Evolutionary conservation across 1,284 basidiomycete genomes (phyloP), one percentile per base, ranked within the genome.

Genomic region (Ceratobasidium papillatum): DNA sequence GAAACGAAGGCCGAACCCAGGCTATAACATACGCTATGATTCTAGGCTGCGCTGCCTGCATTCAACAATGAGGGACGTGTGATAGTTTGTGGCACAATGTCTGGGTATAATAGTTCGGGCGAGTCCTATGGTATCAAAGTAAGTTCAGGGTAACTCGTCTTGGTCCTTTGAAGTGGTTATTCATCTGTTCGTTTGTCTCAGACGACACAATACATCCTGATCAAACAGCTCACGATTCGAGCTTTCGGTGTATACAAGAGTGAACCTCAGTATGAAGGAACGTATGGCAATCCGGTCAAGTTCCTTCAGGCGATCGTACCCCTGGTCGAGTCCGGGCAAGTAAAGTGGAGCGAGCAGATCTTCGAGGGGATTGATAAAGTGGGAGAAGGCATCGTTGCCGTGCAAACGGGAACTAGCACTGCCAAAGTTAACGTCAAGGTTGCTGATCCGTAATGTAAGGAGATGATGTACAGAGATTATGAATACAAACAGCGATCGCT

Each of bases 171-270:
- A 4, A 32, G 12, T 27, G n/a, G n/a, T 32, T 11, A 56, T 56
- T 27, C 4, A 59, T n/a, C n/a, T 36, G 14, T 3, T 36, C 17
- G 27, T 32, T 17, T 7, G 9, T 59, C 43, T 43, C 27, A 76
- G 76, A 79, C 78, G 71, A 49, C 79, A 27, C 68, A 74, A 62
- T 56, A 77, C 47, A 69, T 79, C 49, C 62, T 78, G 34, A 59
- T 65, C 63, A 78, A 76, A 61, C 72, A 74, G 41, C 74, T 75
- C 66, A 76, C 61, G 30, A 71, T 80, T 54, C 62, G 74, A 51
- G 79, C 78, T 2, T 79, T 80, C 75, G 76, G 79, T 43, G 78
- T 79, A 27, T 54, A 59, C 47, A 75, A 74, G 47, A 63, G 77
- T 47, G 78, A 80, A 69, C 52, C 62, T 25, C 38, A 25, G 43